Conservation (phyloP, 225 moss, liverwort and hornwort species). For the Marchantia polymorpha region DNA sequence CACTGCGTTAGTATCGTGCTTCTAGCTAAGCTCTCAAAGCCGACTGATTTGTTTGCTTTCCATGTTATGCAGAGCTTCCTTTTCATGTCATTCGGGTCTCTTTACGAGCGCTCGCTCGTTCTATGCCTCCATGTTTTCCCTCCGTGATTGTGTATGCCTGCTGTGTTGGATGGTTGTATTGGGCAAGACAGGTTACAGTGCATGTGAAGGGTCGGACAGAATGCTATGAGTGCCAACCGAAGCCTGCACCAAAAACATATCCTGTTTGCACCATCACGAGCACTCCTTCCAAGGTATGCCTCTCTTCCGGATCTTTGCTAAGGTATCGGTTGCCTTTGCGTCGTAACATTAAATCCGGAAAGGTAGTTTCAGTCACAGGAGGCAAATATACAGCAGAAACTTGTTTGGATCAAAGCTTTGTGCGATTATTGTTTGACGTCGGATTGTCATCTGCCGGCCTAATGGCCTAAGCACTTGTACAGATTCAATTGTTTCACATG, state of each 20-base stretch:
- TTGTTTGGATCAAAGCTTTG: too few relatives aligned
- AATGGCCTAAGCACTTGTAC: too few relatives aligned
- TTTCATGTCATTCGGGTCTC: neutral
- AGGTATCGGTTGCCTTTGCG: neutral
- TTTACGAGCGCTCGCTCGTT: neutral
- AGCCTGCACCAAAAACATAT: slow-evolving; percentile 94
- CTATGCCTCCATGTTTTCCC: neutral
- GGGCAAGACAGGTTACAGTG: slow-evolving; percentile 71
- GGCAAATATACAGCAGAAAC: too few relatives aligned
- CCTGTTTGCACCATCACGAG: slow-evolving; percentile 99
- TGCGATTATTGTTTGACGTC: too few relatives aligned
- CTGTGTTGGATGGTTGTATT: slow-evolving; percentile 7
- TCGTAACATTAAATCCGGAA: neutral
- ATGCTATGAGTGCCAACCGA: slow-evolving; percentile 98
- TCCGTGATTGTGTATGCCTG: neutral
- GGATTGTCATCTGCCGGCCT: too few relatives aligned
- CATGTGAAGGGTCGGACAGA: slow-evolving; percentile 87
- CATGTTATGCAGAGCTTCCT: neutral
- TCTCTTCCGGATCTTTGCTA: neutral
- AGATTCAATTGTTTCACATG: too few relatives aligned
- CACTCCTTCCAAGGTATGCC: slow-evolving; percentile 85
- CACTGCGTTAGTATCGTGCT: neutral
- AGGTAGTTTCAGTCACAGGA: too few relatives aligned
- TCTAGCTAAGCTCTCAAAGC: neutral
- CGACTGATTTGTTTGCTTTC: neutral